Evolutionary conservation across 768 basidiomycete species (phyloP), one percentile per base, ranked within the genome.

Genomic region (Goffeauzyma gilvescens): DNA sequence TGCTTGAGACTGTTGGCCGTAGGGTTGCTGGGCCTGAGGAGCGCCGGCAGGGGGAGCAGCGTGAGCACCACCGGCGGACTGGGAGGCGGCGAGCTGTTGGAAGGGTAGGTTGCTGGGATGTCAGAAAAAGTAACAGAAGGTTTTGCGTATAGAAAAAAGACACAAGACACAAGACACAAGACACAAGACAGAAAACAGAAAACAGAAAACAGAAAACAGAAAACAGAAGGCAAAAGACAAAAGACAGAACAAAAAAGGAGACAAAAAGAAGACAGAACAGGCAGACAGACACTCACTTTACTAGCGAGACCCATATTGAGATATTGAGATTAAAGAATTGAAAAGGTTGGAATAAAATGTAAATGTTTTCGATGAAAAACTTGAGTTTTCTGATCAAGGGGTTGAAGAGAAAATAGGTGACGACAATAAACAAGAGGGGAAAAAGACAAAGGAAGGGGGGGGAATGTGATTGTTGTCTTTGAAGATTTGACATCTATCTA

Each of bases 31-130:
- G 20, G 36, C 15, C 26, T 38, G 30, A 17, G 31, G 27, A 30
- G 20, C 32, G 12, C 34, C 35, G 15, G 33, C 14, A 25, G 51
- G 51, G 39, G 48, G 51, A 13, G 45, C 36, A 17, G 49, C 52
- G 15, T 26, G 17, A 23, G 49, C 38, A 32, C 41, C 39, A 39
- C 39, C 46, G 22, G 47, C 46, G 24, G 24, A 28, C 12, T n/a
- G 25, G 33, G 32, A 35, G 39, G 32, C 38, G 48, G 21, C 40
- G 32, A 12, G 32, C 21, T 24, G 31, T 38, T 2, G 4, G 37
- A 38, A 7, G 23, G 37, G 14, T 38, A 38, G 10, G 22, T 25
- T 24, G 14, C 18, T 15, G n/a, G 15, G 23, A 21, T 17, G 20
- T 17, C 18, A n/a, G 41, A 21, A 24, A 24, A 32, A 32, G 46